Evolutionary conservation across 1,284 basidiomycete genomes (phyloP).

Genomic region (Ceratobasidium sp.): DNA sequence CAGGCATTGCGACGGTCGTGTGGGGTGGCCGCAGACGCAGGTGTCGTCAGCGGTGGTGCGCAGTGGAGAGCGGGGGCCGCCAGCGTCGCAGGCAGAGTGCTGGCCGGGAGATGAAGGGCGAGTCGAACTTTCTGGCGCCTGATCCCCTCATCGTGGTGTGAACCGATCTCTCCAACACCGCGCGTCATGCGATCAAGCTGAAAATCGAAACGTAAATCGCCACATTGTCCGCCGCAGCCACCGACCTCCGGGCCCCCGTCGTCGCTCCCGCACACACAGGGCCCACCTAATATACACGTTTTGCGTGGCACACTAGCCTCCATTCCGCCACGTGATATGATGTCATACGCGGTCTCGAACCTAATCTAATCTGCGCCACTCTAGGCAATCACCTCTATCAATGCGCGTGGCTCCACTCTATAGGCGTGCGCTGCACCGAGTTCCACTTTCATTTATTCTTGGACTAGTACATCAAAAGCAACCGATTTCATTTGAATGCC

Average conservation of each 20-base stretch:
- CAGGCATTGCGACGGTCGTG: slow-evolving; percentile 1
- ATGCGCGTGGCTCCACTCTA: slow-evolving; percentile 5
- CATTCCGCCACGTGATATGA: slow-evolving; percentile 35
- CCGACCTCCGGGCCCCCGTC: not conserved
- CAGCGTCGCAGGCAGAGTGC: not conserved
- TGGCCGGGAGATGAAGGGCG: slow-evolving; percentile 3
- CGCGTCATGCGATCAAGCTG: slow-evolving; percentile 40
- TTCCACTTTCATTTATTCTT: slow-evolving; percentile 29
- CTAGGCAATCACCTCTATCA: not conserved
- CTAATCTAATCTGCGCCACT: not conserved
- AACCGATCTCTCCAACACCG: slow-evolving; percentile 39
- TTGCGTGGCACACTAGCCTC: not conserved
- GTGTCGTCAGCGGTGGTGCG: not conserved
- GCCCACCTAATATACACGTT: not conserved
- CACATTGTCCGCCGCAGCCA: slow-evolving; percentile 22
- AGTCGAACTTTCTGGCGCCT: slow-evolving; percentile 38
- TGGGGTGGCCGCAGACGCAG: slow-evolving; percentile 14
- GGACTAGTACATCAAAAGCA: slow-evolving; percentile 23
- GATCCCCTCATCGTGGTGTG: slow-evolving; percentile 43
- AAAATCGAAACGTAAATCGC: slow-evolving; percentile 30
- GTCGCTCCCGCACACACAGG: slow-evolving; percentile 1
- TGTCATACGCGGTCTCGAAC: slow-evolving; percentile 19
- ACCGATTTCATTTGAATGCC: slow-evolving; percentile 13
- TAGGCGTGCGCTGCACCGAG: not conserved
- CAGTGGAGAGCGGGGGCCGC: not conserved